Base-by-base conservation (phyloP, 2,329 filamentous ascomycete genomes). In the Thermoascus crustaceus region DNA sequence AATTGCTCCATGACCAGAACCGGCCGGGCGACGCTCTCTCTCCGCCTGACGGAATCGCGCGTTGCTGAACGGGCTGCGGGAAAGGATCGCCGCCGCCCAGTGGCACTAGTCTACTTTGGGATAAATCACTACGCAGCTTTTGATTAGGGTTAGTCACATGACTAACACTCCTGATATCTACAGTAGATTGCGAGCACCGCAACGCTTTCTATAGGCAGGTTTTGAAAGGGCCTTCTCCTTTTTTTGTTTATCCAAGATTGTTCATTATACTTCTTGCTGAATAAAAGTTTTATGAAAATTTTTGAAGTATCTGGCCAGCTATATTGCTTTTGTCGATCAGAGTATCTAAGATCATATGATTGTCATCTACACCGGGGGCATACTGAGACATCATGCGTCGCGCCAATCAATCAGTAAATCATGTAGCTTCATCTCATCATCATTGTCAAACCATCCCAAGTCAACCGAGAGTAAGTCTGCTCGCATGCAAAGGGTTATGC, bases 111-210 rank as follows among this genome's bases (percentile, higher is more conserved):
- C 17, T 26, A 8, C n/a, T 24, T 24, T 25, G 21, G 22, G 32
- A 1, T 5, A 7, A 26, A 21, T 41, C 19, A 38, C 10, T 17
- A 18, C 11, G 30, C 30, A 13, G 19, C 20, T 31, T 14, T 36
- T 46, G 43, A 52, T 49, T 51, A 51, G 44, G 41, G 38, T 24
- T 27, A 7, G 4, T 2, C 49, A 53, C 49, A 46, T 49, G 48
- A 52, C 21, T 22, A 22, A 25, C n/a, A 22, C n/a, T 29, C n/a
- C 26, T 23, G 21, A 23, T 23, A 23, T n/a, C n/a, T n/a, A n/a
- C n/a, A n/a, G n/a, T n/a, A n/a, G n/a, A n/a, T n/a, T n/a, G n/a
- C n/a, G n/a, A n/a, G n/a, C n/a, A n/a, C n/a, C n/a, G n/a, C n/a
- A n/a, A n/a, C n/a, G n/a, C n/a, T n/a, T n/a, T n/a, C n/a, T n/a